Percentiles rank a stretch among this genome's conserved stretches.
Evolutionary conservation across 2,329 filamentous ascomycete species (phyloP).

Genomic region (Mycosphaerelloides madeirae): DNA sequence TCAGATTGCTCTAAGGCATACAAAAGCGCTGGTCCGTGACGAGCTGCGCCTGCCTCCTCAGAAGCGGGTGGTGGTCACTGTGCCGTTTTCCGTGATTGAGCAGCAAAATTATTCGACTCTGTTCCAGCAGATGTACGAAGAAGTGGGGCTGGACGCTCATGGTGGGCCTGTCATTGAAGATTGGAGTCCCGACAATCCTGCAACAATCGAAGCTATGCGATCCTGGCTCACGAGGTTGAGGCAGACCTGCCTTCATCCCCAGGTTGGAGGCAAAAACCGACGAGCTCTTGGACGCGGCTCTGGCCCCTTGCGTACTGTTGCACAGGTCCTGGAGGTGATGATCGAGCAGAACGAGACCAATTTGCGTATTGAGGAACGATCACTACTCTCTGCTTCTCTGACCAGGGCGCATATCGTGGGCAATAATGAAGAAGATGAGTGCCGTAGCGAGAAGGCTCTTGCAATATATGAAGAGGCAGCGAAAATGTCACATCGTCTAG

Average conservation of each 20-base stretch:
- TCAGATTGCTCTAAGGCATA: slow-evolving; percentile 73
- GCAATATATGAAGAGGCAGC: slow-evolving; percentile 59
- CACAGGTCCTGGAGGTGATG: slow-evolving; percentile 86
- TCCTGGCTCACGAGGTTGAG: slow-evolving; percentile 71
- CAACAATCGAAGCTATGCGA: slow-evolving; percentile 66
- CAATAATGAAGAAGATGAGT: slow-evolving; percentile 57
- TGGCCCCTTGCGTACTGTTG: slow-evolving; percentile 69
- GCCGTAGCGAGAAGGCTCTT: slow-evolving; percentile 60
- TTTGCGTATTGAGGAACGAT: slow-evolving; percentile 65
- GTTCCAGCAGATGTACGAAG: slow-evolving; percentile 69
- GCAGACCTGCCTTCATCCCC: slow-evolving; percentile 80
- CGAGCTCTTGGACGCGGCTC: slow-evolving; percentile 57
- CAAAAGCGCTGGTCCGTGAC: slow-evolving; percentile 71
- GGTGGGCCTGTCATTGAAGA: slow-evolving; percentile 58
- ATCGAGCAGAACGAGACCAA: slow-evolving; percentile 72
- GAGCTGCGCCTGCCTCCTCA: slow-evolving; percentile 78
- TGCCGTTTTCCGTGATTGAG: slow-evolving; percentile 86
- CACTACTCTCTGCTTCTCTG: slow-evolving; percentile 61
- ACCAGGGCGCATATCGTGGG: slow-evolving; percentile 73
- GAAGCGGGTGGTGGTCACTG: slow-evolving; percentile 78
- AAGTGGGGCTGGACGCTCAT: slow-evolving; percentile 59
- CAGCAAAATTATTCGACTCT: slow-evolving; percentile 80
- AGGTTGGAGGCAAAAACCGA: slow-evolving; percentile 66
- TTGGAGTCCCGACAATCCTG: slow-evolving; percentile 60
- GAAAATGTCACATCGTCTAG: slow-evolving; percentile 41